Evolutionary conservation across 306 rosid genomes (phyloP), one percentile per base, ranked within the genome.

Genomic region (Castanopsis chinensis): DNA sequence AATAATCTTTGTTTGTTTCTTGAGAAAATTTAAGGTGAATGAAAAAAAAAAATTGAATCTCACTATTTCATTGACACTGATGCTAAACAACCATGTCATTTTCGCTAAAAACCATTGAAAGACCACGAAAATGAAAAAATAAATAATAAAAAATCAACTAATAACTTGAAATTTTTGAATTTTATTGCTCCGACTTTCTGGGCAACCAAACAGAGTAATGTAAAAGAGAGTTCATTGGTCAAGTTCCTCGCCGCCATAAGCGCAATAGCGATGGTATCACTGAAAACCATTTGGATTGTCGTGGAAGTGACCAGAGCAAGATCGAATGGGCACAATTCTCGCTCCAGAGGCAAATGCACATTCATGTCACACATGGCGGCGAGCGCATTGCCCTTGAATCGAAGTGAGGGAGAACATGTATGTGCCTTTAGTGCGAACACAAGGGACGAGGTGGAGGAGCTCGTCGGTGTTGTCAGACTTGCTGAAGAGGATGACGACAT

Each of bases 251-350:
- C 99, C 18, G 85, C 92, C 99, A 96, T 90, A 15, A 96, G 91
- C 15, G 99, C 98, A 76, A 93, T 91, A 6, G 99, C 99, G 17
- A 93, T 92, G 3, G 99, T 96, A 78, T 96, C 99, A 9, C 99
- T 97, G 72, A 96, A 96, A 23, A 96, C 96, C 99, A 96, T 93
- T 85, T 96, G 99, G 30, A 96, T 93, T 0, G 97, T 98, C 3
- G 99, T 93, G 41, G 98, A 96, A 3, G 99, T 96, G 4, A 96
- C 99, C n/a, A 98, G 99, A 2, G 99, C 99, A 51, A 96, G 82
- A 79, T 93, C 91, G 43, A 96, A 93, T 0, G 99, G 99, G 78
- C 99, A 96, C 57, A 96, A 81, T 71, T 96, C 98, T 1, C 98
- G 79, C 90, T 93, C 92, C 51, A 96, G 70, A 0, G 99, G 99